Percentiles rank a stretch among this genome's conserved stretches.
Evolutionary conservation across 192 early-diverging fungal species (phyloP).

Genomic region (Backusella morwellensis): DNA sequence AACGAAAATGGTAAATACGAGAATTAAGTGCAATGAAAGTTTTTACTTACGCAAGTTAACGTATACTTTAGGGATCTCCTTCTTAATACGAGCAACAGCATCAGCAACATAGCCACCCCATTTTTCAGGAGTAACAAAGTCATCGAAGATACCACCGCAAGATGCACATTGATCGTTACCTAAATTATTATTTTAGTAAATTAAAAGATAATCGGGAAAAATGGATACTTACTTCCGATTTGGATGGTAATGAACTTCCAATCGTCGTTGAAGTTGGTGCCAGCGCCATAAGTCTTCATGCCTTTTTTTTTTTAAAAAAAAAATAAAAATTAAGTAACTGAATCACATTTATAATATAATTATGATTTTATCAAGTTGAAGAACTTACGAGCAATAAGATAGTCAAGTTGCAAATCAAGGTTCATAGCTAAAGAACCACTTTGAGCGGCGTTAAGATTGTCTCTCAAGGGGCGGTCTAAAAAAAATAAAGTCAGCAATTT

Average conservation of each 20-base stretch:
- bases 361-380: neutral
- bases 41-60: slow-evolving; percentile 22
- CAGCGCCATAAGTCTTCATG: slow-evolving; percentile 2
- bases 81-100: slow-evolving; percentile 16
- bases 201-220: neutral
- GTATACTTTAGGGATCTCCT: slow-evolving; percentile 7
- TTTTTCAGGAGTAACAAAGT: neutral
- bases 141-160: neutral
- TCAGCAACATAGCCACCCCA: slow-evolving; percentile 13
- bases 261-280: neutral
- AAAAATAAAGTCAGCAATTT: neutral
- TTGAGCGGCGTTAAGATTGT: slow-evolving; percentile 50
- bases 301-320: neutral
- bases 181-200: neutral
- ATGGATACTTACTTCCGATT: slow-evolving; percentile 19
- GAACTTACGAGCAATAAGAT: slow-evolving; percentile 32
- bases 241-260: slow-evolving; percentile 23
- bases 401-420: slow-evolving; percentile 41
- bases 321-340: neutral
- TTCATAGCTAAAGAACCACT: slow-evolving; percentile 47
- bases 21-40: neutral
- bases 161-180: slow-evolving; percentile 26
- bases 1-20: neutral
- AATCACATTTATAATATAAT: neutral
- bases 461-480: slow-evolving; percentile 16